phyloP scores from a whole-genome alignment of 768 basidiomycete genomes.

The Amanita inopinata region DNA sequence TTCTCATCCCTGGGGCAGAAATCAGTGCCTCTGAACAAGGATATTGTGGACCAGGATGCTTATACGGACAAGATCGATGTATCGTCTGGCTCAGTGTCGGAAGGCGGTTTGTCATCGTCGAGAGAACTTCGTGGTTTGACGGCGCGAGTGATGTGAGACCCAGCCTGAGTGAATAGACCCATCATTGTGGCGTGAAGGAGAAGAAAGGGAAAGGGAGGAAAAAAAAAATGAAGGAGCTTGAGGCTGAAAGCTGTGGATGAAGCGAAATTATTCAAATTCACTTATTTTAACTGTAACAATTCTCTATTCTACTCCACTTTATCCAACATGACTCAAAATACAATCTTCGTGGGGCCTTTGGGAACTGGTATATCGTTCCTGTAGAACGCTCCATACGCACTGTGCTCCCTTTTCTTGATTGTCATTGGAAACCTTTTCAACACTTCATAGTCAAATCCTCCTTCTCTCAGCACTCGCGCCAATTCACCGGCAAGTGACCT shows the following conservation, averaged over 20 bases:
- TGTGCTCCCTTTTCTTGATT: slow-evolving; percentile 92
- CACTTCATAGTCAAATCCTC: slow-evolving; percentile 67
- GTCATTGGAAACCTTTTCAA: slow-evolving; percentile 90
- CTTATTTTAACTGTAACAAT: too few species aligned
- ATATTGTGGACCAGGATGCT: slow-evolving; percentile 14
- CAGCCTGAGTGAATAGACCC: slow-evolving; percentile 69
- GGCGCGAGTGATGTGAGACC: slow-evolving; percentile 42
- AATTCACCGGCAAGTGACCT: slow-evolving; percentile 84
- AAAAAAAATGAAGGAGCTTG: background rate
- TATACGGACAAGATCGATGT: slow-evolving; percentile 75
- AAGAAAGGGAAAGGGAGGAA: background rate
- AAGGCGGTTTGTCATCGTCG: slow-evolving; percentile 61
- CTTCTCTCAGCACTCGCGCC: slow-evolving; percentile 82
- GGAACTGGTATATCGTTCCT: slow-evolving; percentile 54
- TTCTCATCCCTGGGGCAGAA: slow-evolving; percentile 67
- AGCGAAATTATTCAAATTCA: slow-evolving; percentile 2
- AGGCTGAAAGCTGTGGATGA: background rate
- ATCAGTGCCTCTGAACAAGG: slow-evolving; percentile 26
- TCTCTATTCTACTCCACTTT: slow-evolving; percentile 13
- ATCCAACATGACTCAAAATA: slow-evolving; percentile 45
- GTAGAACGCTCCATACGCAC: slow-evolving; percentile 84
- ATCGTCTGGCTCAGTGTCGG: slow-evolving; percentile 83
- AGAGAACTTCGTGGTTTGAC: slow-evolving; percentile 57
- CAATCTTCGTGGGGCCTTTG: slow-evolving; percentile 67
- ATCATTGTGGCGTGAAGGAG: slow-evolving; percentile 46